Evolutionary conservation across 768 basidiomycete genomes (phyloP), one percentile per base, ranked within the genome.

Genomic region (Phylloporus scabripes): DNA sequence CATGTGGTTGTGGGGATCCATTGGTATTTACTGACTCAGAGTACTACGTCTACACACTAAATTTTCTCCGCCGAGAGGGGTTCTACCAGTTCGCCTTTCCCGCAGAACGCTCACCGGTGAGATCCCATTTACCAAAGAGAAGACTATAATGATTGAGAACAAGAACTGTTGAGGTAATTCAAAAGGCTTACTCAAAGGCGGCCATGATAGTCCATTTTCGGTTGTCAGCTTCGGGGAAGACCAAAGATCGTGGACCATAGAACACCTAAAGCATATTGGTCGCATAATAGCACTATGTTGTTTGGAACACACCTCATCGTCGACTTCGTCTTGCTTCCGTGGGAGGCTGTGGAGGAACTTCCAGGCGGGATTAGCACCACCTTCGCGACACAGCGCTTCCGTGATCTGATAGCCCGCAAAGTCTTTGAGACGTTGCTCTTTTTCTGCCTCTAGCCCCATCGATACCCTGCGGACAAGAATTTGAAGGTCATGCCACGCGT

Each of bases 371-470:
- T 89, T 84, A 10, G 93, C 92, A 11, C 85, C 89, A 7, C 89
- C 88, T 50, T 82, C 78, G 15, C 72, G 70, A 67, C 92, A 93
- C 26, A 98, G 76, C 28, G 79, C 70, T 65, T 97, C 92, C 2
- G 95, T 98, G 42, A 99, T 83, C 63, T 97, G 96, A 68, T 90
- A 99, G 2, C 96, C 94, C 15, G 79, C 55, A 70, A 99, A 99
- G 50, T 91, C 95, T 43, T 79, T 72, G 37, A 95, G 66, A 14
- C 95, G 83, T 57, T 91, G 82, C 28, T 74, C 88, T 55, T 93
- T 92, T 67, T 98, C 93, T 1, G 84, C 87, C 69, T 98, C 96
- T 68, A 96, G 92, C 15, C 96, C 96, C 96, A 99, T 98, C 2
- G 95, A 97, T 55, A 98, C 92, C 93, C 92, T 94, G 60, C 12